phyloP scores from a whole-genome alignment of 2,329 filamentous ascomycete genomes.

The Cadophora luteo-olivacea region DNA sequence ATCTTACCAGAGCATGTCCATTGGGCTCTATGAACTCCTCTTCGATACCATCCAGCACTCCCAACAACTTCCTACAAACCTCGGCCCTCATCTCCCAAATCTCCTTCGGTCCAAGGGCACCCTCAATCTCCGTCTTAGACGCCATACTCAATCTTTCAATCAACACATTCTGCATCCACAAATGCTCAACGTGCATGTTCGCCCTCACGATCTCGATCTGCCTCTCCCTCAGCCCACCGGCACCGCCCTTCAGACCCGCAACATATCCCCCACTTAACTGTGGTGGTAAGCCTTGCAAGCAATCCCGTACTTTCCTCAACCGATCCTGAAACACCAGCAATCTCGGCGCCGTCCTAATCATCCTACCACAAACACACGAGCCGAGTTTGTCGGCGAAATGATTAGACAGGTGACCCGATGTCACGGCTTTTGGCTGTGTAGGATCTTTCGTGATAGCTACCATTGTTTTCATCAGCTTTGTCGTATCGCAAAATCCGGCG shows the following conservation, averaged over 20 bases:
- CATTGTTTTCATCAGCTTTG: neutral
- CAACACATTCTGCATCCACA: constrained; percentile 8
- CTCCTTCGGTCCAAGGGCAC: neutral
- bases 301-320: neutral
- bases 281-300: neutral
- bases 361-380: neutral
- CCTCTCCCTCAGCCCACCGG: neutral
- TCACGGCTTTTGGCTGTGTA: neutral
- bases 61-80: neutral
- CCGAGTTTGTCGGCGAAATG: neutral
- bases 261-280: neutral
- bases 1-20: neutral
- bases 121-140: neutral
- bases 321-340: neutral
- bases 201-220: neutral
- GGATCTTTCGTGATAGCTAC: constrained; percentile 5
- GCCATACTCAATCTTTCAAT: neutral
- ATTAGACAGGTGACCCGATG: neutral
- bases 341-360: neutral
- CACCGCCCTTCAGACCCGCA: neutral
- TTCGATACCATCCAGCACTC: neutral
- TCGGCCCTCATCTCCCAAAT: neutral
- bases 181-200: neutral
- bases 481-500: neutral
- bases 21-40: neutral